Evolutionary conservation across 805 yeast species (phyloP), one percentile per base, ranked within the genome.

Genomic region (Saccharomycopsis sp.): DNA sequence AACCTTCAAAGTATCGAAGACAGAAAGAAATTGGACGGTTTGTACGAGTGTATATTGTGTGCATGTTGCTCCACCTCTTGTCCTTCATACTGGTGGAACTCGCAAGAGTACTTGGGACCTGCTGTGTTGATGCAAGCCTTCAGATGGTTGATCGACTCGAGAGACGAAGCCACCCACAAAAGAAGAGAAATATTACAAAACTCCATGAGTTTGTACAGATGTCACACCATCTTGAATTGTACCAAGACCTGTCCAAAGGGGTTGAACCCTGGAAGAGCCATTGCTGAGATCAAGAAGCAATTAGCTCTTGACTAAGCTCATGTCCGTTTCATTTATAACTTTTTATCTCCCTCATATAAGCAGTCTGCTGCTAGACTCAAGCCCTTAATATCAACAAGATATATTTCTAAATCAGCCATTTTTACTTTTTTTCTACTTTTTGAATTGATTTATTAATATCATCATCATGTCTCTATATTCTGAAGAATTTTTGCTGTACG

Each of bases 1-100:
- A 88, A 88, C 73, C 80, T 89, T 68, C 99, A 94, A 78, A 79
- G 89, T 66, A 81, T 89, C 63, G 96, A 79, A 64, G 99, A 94
- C 78, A 86, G 99, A 76, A 89, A 87, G 75, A 94, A 94, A 77
- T 81, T 92, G 70, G 98, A 94, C 73, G 99, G 99, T 58, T 77
- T 94, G 65, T 92, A 92, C 77, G 98, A 92, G 77, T 92, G 99
- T 80, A 92, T 92, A 68, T 79, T 92, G 71, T 92, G 99, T 79
- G 99, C 99, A 9, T 91, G 99, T 77, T 92, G 99, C 76, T 91
- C 97, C 40, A 94, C 99, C 55, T 85, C 98, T 18, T 94, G 99
- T 79, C 99, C 99, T 56, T 91, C 98, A 2, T 94, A 94, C 82
- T 94, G 99, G 99, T 94, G 99, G 99, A 94, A 94, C 78, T 97